A percentile compares a stretch with the other conserved stretches of the same genome.
phyloP scores from a whole-genome alignment of 1,139 yeast genomes.

The Kodamaea arcana region DNA sequence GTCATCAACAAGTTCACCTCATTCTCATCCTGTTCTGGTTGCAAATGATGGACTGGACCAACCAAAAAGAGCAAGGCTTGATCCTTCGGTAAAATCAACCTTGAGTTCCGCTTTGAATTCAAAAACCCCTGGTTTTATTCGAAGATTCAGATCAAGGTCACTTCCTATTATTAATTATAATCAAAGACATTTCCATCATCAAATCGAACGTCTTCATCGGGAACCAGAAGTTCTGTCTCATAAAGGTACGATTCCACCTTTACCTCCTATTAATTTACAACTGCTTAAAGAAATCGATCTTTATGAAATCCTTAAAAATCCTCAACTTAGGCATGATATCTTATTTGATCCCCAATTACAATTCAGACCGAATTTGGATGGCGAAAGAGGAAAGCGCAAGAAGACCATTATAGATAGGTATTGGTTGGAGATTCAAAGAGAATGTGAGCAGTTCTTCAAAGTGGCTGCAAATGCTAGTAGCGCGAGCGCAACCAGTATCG shows the following conservation, averaged over 20 bases:
- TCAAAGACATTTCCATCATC: conserved; percentile 17
- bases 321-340: conserved; percentile 89
- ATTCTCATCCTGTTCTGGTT: conserved; percentile 5
- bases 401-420: conserved; percentile 71
- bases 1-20: conserved; percentile 13
- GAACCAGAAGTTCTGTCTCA: conserved; percentile 15
- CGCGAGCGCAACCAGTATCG: conserved; percentile 5
- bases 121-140: conserved; percentile 36
- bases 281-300: conserved; percentile 82
- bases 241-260: conserved; percentile 24
- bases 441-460: conserved; percentile 45
- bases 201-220: conserved; percentile 7
- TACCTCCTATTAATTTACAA: conserved; percentile 87
- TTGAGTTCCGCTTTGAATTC: neutral
- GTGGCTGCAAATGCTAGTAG: neutral
- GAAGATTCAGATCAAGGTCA: conserved; percentile 40
- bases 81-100: conserved; percentile 14
- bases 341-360: conserved; percentile 89
- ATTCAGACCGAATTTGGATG: conserved; percentile 87
- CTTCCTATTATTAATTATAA: conserved; percentile 41
- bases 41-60: conserved; percentile 11
- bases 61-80: conserved; percentile 26
- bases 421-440: conserved; percentile 74
- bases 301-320: conserved; percentile 85
- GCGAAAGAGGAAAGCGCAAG: conserved; percentile 82